Evolutionary conservation across 441 rosid species (phyloP).

Genomic region (Eruca vesicaria): DNA sequence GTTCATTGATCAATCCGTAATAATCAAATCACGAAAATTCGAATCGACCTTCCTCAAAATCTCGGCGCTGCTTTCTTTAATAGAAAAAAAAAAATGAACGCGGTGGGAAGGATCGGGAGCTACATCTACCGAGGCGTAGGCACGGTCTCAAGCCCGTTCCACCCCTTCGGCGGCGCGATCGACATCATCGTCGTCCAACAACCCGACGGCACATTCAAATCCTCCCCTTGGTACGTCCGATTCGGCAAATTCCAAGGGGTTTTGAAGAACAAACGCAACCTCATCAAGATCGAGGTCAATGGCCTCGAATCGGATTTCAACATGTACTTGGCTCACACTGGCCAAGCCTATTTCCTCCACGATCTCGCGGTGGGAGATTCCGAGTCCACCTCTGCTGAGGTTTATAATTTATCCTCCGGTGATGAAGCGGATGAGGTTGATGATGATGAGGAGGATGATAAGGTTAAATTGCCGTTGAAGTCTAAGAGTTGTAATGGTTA

Average conservation of each 20-base stretch:
- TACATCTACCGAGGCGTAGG: constrained; percentile 82
- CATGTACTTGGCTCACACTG: constrained; percentile 89
- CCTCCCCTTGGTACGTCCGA: constrained; percentile 95
- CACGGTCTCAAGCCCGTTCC: constrained; percentile 89
- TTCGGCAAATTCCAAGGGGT: constrained; percentile 99
- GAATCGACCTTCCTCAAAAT: constrained; percentile 4
- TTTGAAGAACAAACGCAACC: constrained; percentile 64
- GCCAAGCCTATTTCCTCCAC: constrained; percentile 86
- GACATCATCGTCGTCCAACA: constrained; percentile 94
- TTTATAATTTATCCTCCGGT: constrained; percentile 52
- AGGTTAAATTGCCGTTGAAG: constrained; percentile 44
- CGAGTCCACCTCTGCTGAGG: constrained; percentile 41
- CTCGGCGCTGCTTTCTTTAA: background rate
- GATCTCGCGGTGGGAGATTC: constrained; percentile 59
- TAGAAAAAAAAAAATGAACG: constrained; percentile 47
- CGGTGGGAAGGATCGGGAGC: constrained; percentile 87
- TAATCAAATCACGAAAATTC: background rate
- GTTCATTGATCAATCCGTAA: constrained; percentile 13
- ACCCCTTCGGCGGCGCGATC: constrained; percentile 97
- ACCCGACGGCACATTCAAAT: constrained; percentile 87
- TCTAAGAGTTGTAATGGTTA: constrained; percentile 47
- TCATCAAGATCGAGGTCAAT: constrained; percentile 66
- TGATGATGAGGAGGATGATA: constrained; percentile 18
- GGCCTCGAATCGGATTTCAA: constrained; percentile 66
- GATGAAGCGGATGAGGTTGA: constrained; percentile 57